phyloP scores from a whole-genome alignment of 2,329 filamentous ascomycete genomes.

The Calonectria ilicicola region DNA sequence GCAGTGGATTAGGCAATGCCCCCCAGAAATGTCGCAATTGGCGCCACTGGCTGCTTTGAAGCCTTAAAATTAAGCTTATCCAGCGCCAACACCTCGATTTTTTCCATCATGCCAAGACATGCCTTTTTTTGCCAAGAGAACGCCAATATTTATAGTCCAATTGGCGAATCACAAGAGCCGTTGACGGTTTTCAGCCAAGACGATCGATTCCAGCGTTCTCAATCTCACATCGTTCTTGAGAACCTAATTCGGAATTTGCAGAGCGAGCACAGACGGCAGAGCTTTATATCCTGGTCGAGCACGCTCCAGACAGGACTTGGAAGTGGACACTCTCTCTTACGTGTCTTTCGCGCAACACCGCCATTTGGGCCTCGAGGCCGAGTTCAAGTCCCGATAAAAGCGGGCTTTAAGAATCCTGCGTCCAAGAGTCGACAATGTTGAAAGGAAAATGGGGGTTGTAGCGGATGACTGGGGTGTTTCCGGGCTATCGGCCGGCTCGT shows the following conservation, averaged over 20 bases:
- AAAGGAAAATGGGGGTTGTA: neutral
- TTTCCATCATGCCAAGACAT: neutral
- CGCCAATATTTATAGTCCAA: neutral
- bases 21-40: conserved; percentile 3
- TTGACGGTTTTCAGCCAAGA: neutral
- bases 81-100: neutral
- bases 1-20: neutral
- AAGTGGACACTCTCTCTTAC: neutral
- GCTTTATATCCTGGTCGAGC: neutral
- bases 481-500: neutral
- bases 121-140: neutral
- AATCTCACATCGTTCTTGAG: neutral
- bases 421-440: neutral
- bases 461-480: neutral
- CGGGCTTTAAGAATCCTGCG: neutral
- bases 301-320: neutral
- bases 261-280: neutral
- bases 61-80: conserved; percentile 4
- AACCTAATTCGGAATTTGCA: neutral
- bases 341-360: neutral
- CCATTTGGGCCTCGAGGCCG: neutral
- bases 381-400: neutral
- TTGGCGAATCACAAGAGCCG: neutral
- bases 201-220: neutral
- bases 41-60: neutral